Conservation (phyloP, 208 protist genomes). For the Leishmania guyanensis region DNA sequence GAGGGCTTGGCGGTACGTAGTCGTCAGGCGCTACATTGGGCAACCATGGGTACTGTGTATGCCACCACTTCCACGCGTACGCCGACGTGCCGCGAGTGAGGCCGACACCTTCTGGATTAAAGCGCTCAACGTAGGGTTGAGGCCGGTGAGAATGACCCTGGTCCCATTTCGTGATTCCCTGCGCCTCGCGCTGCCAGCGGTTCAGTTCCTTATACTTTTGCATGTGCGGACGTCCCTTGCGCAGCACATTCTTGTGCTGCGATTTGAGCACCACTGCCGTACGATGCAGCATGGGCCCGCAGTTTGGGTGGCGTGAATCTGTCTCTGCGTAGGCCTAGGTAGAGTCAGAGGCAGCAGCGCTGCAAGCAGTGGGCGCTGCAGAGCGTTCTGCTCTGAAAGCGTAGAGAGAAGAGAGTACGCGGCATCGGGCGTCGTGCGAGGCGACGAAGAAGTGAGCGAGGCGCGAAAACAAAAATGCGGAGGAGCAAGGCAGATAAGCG, state of each 20-base stretch:
- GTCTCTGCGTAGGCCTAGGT: background rate
- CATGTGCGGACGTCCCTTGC: slow-evolving; percentile 79
- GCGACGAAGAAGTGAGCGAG: background rate
- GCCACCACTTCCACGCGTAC: slow-evolving; percentile 90
- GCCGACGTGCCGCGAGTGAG: slow-evolving; percentile 82
- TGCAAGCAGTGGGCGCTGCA: background rate
- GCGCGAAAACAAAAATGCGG: too few species aligned
- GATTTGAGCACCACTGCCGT: slow-evolving; percentile 60
- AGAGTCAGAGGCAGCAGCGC: background rate
- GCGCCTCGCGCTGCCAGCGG: slow-evolving; percentile 91
- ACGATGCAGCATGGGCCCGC: slow-evolving; percentile 36
- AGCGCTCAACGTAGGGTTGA: slow-evolving; percentile 76
- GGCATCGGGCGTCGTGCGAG: background rate
- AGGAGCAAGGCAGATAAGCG: background rate
- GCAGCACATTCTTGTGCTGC: slow-evolving; percentile 83
- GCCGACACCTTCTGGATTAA: slow-evolving; percentile 87
- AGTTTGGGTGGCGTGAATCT: background rate
- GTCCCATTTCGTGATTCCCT: slow-evolving; percentile 90
- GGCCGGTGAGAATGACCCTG: slow-evolving; percentile 87
- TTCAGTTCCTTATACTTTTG: slow-evolving; percentile 87
- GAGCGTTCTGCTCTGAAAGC: background rate
- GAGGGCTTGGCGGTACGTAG: slow-evolving; percentile 39
- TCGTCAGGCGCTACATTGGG: slow-evolving; percentile 75
- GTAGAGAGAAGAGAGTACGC: background rate
- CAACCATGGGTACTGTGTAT: slow-evolving; percentile 91